Evolutionary conservation across 2,329 filamentous ascomycete genomes (phyloP).

Genomic region (Fusarium longipes): DNA sequence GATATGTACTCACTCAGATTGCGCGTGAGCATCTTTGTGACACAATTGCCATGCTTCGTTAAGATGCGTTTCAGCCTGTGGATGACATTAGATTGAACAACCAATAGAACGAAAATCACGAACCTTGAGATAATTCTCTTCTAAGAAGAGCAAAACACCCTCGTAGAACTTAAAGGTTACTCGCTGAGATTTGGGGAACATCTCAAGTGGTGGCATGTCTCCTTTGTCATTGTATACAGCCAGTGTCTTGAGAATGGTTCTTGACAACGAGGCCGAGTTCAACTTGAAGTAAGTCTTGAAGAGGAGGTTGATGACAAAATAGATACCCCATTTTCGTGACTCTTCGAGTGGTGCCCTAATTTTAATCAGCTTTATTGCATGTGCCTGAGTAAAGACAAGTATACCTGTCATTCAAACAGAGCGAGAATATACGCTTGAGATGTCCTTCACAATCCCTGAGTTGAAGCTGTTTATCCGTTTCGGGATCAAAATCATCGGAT

Average conservation of each 20-base stretch:
- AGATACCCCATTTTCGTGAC: slow-evolving; percentile 97
- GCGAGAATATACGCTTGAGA: slow-evolving; percentile 90
- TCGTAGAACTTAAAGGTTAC: slow-evolving; percentile 98
- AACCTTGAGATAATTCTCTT: slow-evolving; percentile 89
- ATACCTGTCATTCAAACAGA: slow-evolving; percentile 91
- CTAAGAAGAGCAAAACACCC: slow-evolving; percentile 91
- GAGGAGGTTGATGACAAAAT: slow-evolving; percentile 91
- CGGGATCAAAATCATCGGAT: slow-evolving; percentile 84
- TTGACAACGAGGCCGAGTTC: slow-evolving; percentile 87
- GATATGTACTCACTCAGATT: slow-evolving; percentile 75
- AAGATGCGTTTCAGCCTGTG: slow-evolving; percentile 80
- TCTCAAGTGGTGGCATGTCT: slow-evolving; percentile 83
- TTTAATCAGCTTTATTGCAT: slow-evolving; percentile 5
- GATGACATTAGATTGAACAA: slow-evolving; percentile 5
- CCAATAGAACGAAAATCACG: slow-evolving; percentile 11
- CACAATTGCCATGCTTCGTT: slow-evolving; percentile 86
- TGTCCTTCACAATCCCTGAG: slow-evolving; percentile 91
- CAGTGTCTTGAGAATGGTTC: slow-evolving; percentile 88
- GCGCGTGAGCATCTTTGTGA: slow-evolving; percentile 75
- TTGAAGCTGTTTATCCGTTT: slow-evolving; percentile 81
- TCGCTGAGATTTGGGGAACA: slow-evolving; percentile 88
- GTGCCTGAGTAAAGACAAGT: neutral
- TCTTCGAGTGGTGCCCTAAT: slow-evolving; percentile 79
- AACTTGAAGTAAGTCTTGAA: slow-evolving; percentile 99
- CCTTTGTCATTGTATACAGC: slow-evolving; percentile 74